Conservation (phyloP, 1,284 basidiomycete species). For the Anthracocystis setariae region DNA sequence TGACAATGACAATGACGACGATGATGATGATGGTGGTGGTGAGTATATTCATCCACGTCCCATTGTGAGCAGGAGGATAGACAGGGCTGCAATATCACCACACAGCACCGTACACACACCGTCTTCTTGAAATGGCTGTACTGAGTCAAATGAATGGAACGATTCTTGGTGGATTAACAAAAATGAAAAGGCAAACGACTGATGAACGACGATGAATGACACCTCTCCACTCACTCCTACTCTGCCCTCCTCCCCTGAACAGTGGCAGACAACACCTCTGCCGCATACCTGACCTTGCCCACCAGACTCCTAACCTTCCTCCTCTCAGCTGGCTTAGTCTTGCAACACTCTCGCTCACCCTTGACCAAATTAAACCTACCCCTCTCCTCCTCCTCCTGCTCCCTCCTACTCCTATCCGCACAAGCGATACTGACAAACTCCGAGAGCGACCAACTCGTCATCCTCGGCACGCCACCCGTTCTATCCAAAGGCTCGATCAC, state of each 20-base stretch:
- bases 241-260: conserved; percentile 5
- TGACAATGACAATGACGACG: too few relatives aligned
- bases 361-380: conserved; percentile 11
- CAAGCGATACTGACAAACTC: conserved; percentile 77
- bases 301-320: conserved; percentile 33
- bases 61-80: too few relatives aligned
- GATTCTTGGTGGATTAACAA: too few relatives aligned
- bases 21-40: too few relatives aligned
- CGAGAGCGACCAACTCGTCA: conserved; percentile 79
- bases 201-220: too few relatives aligned
- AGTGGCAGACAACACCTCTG: conserved; percentile 36
- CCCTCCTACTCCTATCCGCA: conserved; percentile 48
- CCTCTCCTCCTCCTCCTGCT: conserved; percentile 32
- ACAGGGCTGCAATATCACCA: too few relatives aligned
- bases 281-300: conserved; percentile 38
- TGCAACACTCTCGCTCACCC: conserved; percentile 2
- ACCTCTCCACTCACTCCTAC: too few relatives aligned
- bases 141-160: too few relatives aligned
- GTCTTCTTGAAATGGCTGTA: conserved; percentile 8
- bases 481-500: conserved; percentile 73
- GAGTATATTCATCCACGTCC: too few relatives aligned
- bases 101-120: too few relatives aligned
- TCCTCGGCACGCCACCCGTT: conserved; percentile 80
- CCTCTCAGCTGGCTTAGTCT: conserved; percentile 39
- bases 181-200: too few relatives aligned